phyloP scores from a whole-genome alignment of 2,329 filamentous ascomycete species.

The Fusarium penzigii region DNA sequence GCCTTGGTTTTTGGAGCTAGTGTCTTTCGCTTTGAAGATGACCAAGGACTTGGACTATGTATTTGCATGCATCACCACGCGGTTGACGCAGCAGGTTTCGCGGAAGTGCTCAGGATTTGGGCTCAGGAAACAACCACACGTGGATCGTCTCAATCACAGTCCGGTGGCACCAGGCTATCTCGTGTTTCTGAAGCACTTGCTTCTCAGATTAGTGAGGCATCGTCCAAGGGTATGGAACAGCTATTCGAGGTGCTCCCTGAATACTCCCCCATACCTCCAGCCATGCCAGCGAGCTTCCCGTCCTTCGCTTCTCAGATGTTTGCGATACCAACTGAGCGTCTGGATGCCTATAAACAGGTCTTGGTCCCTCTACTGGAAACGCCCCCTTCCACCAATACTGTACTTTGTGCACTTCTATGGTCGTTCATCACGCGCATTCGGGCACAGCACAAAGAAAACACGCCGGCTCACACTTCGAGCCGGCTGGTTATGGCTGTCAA shows the following conservation, averaged over 20 bases:
- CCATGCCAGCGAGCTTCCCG: constrained; percentile 3
- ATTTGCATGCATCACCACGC: constrained; percentile 7
- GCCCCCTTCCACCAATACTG: constrained; percentile 3
- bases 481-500: constrained; percentile 11
- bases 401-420: constrained; percentile 7
- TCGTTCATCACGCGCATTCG: constrained; percentile 3
- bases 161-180: background rate
- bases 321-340: background rate
- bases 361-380: background rate
- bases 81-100: constrained; percentile 6
- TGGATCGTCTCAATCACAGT: background rate
- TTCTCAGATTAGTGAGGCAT: background rate
- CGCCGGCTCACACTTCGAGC: background rate
- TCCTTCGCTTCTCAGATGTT: constrained; percentile 7
- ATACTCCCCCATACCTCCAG: constrained; percentile 1
- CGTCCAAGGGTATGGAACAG: background rate
- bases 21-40: constrained; percentile 5
- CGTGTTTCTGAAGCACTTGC: background rate
- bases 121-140: no score
- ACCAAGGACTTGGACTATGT: constrained; percentile 4
- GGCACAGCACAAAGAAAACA: background rate
- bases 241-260: constrained; percentile 7
- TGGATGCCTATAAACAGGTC: constrained; percentile 1
- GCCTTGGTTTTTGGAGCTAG: background rate
- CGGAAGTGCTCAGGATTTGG: constrained; percentile 3